Evolutionary conservation across 352 stramenopile genomes (phyloP).

Genomic region (Pythium scleroteichum): DNA sequence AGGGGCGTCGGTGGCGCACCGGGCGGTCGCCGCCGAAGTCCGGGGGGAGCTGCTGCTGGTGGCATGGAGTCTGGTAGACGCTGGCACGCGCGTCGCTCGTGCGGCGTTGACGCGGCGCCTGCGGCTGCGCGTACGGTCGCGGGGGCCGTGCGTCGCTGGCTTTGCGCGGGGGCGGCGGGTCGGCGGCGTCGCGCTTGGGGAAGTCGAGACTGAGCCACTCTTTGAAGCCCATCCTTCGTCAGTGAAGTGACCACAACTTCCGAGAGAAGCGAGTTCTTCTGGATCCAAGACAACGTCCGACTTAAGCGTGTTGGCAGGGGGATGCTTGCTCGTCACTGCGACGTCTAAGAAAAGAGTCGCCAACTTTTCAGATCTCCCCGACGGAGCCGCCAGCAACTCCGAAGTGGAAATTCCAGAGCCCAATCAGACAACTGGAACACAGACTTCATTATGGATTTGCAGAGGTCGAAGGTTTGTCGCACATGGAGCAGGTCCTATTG

Average conservation of each 20-base stretch:
- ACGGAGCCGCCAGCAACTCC: no score
- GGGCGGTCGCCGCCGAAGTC: constrained; percentile 1
- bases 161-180: constrained; percentile 17
- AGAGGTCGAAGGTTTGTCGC: constrained; percentile 1
- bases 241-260: background rate
- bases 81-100: constrained; percentile 17
- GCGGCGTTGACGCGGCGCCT: constrained; percentile 4
- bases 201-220: constrained; percentile 60
- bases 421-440: constrained; percentile 6
- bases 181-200: constrained; percentile 24
- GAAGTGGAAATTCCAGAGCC: background rate
- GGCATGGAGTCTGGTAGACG: constrained; percentile 18
- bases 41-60: background rate
- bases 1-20: constrained; percentile 8
- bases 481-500: background rate
- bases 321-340: background rate
- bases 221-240: constrained; percentile 54
- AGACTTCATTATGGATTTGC: constrained; percentile 5
- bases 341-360: background rate
- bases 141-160: constrained; percentile 16
- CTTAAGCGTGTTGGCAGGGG: background rate
- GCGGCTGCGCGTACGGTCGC: constrained; percentile 8
- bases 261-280: background rate
- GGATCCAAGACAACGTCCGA: background rate
- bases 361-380: background rate